These are phyloP conservation scores for Sapria himalayana DNA, from an alignment of 345 rosid genomes.

Conservation along the genomic window DNA sequence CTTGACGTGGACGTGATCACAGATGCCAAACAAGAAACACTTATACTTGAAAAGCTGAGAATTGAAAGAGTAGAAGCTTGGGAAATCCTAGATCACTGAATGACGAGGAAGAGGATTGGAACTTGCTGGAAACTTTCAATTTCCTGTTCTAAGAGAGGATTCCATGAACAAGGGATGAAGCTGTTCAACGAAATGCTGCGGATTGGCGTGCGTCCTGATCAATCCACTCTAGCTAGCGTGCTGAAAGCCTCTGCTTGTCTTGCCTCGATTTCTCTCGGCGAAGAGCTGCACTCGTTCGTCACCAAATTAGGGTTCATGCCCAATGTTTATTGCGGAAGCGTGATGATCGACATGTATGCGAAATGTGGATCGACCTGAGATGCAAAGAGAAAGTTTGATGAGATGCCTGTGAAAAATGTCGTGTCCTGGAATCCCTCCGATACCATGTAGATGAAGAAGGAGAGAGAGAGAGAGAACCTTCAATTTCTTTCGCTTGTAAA, in stretches of 20 bases:
- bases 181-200: conserved; percentile 41
- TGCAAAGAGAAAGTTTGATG: conserved; percentile 38
- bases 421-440: conserved; percentile 80
- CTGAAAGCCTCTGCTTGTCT: conserved; percentile 59
- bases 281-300: conserved; percentile 40
- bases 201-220: conserved; percentile 34
- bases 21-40: too few species aligned
- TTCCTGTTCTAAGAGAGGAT: too few species aligned
- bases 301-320: conserved; percentile 48
- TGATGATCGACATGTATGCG: conserved; percentile 68
- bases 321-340: conserved; percentile 53
- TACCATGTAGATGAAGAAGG: too few species aligned
- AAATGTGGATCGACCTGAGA: conserved; percentile 65
- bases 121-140: too few species aligned
- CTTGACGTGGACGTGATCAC: too few species aligned
- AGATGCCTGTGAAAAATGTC: conserved; percentile 58
- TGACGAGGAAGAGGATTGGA: too few species aligned
- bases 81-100: too few species aligned
- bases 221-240: conserved; percentile 65
- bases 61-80: too few species aligned
- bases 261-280: conserved; percentile 49
- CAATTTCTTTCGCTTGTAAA: too few species aligned
- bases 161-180: conserved; percentile 42
- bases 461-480: too few species aligned
- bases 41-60: too few species aligned